These are phyloP conservation scores for Mycosphaerella sp. DNA, from an alignment of 2,329 filamentous ascomycete species.

Conservation along the genomic window DNA sequence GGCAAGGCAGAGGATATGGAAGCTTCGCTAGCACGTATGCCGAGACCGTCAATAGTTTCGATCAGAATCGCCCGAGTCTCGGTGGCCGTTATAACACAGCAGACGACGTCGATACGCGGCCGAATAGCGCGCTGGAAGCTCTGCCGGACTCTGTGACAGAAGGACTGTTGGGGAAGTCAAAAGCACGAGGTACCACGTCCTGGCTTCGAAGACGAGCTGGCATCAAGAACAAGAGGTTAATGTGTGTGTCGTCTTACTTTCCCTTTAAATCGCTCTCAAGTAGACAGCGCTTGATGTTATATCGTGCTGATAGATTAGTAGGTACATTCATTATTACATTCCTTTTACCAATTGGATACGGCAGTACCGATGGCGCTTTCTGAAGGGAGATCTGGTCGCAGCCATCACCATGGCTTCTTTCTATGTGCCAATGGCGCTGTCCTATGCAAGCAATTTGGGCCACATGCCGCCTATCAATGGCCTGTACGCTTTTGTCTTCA, in stretches of 20 bases:
- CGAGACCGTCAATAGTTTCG: conserved; percentile 18
- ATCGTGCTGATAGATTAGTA: conserved; percentile 34
- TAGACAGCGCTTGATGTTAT: conserved; percentile 2
- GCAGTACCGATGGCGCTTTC: conserved; percentile 75
- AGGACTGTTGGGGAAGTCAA: conserved; percentile 40
- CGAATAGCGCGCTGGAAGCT: conserved; percentile 35
- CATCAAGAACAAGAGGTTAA: conserved; percentile 63
- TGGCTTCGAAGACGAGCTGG: conserved; percentile 67
- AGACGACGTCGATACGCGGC: conserved; percentile 21
- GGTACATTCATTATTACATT: conserved; percentile 89
- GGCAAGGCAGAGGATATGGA: conserved; percentile 48
- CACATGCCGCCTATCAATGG: conserved; percentile 92
- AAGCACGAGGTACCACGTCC: conserved; percentile 66
- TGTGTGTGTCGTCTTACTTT: conserved; percentile 57
- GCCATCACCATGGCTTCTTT: conserved; percentile 97
- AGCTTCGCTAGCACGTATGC: conserved; percentile 31
- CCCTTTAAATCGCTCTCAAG: background rate
- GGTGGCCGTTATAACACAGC: conserved; percentile 17
- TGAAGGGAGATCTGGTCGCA: conserved; percentile 79
- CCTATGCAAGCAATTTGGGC: conserved; percentile 82
- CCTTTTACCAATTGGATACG: conserved; percentile 85
- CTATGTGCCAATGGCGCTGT: conserved; percentile 95
- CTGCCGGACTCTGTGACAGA: conserved; percentile 42
- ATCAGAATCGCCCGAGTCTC: conserved; percentile 30
- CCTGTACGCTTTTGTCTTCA: conserved; percentile 88